A percentile compares a stretch with the other conserved stretches of the same genome.
These are phyloP conservation scores for Penicillium expansum DNA, from an alignment of 2,329 filamentous ascomycete genomes.

Conservation along the genomic window DNA sequence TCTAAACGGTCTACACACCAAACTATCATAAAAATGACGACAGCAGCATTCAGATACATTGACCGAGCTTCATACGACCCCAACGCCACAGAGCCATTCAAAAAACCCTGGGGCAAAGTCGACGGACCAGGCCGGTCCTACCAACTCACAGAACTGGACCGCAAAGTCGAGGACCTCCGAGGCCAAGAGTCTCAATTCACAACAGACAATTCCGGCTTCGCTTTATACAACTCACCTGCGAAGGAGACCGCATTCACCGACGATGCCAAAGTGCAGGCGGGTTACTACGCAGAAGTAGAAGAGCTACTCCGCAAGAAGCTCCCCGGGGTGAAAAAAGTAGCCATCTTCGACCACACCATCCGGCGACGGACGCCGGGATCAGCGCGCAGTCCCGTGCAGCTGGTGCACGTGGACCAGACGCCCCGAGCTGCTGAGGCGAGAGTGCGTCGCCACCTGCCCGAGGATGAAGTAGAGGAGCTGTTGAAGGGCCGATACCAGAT, in stretches of 20 bases:
- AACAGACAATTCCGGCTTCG: slow-evolving; percentile 60
- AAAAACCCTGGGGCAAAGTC: slow-evolving; percentile 64
- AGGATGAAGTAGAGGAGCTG: slow-evolving; percentile 56
- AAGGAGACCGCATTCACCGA: slow-evolving; percentile 56
- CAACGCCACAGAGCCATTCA: slow-evolving; percentile 27
- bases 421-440: slow-evolving; percentile 59
- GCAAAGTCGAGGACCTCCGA: slow-evolving; percentile 57
- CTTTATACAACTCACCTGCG: slow-evolving; percentile 53
- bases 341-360: slow-evolving; percentile 73
- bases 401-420: slow-evolving; percentile 71
- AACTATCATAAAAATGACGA: slow-evolving; percentile 51
- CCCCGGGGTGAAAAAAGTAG: slow-evolving; percentile 57
- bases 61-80: slow-evolving; percentile 52
- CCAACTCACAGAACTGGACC: slow-evolving; percentile 45
- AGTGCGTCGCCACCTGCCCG: slow-evolving; percentile 59
- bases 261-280: slow-evolving; percentile 53
- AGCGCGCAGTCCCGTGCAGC: slow-evolving; percentile 64
- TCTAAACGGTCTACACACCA: not conserved
- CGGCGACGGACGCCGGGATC: slow-evolving; percentile 54
- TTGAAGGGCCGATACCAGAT: slow-evolving; percentile 61
- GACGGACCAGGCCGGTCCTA: slow-evolving; percentile 59
- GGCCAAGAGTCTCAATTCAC: slow-evolving; percentile 51
- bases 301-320: slow-evolving; percentile 55
- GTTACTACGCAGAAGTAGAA: slow-evolving; percentile 64
- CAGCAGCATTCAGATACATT: slow-evolving; percentile 59